A percentile compares a stretch with the other conserved stretches of the same genome.
Evolutionary conservation across 139 green algal species (phyloP).

Genomic region (Chlorella vulgaris): DNA sequence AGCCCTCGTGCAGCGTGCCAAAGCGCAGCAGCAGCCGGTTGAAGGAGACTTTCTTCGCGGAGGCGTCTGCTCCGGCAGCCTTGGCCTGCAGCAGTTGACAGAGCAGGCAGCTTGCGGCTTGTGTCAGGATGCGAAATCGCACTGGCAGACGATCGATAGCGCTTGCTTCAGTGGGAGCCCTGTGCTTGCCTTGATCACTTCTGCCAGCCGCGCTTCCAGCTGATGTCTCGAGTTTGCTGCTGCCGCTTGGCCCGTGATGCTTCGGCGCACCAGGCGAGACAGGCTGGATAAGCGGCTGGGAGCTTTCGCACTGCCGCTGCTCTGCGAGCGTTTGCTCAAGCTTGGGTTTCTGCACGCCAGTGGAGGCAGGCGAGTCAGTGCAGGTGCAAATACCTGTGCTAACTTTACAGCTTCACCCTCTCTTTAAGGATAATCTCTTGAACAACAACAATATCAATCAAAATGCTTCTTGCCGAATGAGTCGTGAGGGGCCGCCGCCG

Average conservation of each 20-base stretch:
- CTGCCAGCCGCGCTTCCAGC: constrained; percentile 15
- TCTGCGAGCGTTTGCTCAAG: not conserved
- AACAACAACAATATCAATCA: no score
- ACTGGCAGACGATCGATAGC: no score
- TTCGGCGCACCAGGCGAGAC: not conserved
- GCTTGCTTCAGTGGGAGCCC: no score
- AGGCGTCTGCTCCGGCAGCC: not conserved
- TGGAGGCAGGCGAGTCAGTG: no score
- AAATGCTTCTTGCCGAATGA: no score
- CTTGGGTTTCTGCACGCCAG: not conserved
- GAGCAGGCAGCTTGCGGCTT: no score
- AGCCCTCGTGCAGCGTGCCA: constrained; percentile 22
- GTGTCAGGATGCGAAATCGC: no score
- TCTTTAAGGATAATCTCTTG: no score
- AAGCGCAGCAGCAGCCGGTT: constrained; percentile 35
- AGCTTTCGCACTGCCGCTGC: not conserved
- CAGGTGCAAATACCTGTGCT: no score
- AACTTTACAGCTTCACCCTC: no score
- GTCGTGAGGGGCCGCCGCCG: no score
- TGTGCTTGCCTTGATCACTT: constrained; percentile 8
- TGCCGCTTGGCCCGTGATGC: not conserved
- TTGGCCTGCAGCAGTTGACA: constrained; percentile 26
- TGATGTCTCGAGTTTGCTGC: constrained; percentile 1
- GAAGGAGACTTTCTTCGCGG: not conserved
- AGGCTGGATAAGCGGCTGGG: not conserved